A percentile compares a stretch with the other conserved stretches of the same genome.
Evolutionary conservation across 331 rosid species (phyloP).

Genomic region (Cucumis variabilis): DNA sequence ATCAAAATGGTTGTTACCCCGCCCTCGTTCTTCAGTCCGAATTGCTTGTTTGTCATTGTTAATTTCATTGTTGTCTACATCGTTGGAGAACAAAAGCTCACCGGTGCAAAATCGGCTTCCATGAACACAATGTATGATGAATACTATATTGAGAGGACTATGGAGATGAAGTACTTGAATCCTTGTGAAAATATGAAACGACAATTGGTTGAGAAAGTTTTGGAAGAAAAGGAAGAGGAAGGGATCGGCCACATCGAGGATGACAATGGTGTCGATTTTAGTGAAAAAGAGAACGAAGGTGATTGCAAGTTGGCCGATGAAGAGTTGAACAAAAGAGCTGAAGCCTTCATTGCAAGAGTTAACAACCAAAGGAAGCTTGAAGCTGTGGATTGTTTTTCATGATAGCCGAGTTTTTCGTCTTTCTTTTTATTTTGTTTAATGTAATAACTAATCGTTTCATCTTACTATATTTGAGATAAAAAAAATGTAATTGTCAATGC

Average conservation of each 20-base stretch:
- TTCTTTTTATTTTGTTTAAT: no score
- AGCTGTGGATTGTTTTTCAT: conserved; percentile 21
- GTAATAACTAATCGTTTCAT: no score
- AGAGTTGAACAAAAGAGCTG: conserved; percentile 53
- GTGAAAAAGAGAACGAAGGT: neutral
- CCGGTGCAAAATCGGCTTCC: neutral
- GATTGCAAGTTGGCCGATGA: conserved; percentile 40
- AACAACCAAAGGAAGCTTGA: conserved; percentile 57
- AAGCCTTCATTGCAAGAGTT: conserved; percentile 57
- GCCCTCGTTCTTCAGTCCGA: conserved; percentile 8
- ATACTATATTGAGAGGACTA: neutral
- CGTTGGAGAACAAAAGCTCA: neutral
- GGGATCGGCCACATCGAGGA: neutral
- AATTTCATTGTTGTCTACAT: conserved; percentile 17
- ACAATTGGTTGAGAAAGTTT: neutral
- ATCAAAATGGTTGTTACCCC: neutral
- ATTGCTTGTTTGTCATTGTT: neutral
- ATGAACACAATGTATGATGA: neutral
- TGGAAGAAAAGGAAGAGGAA: neutral
- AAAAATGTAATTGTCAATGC: no score
- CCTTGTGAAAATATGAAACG: neutral
- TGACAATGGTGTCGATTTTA: neutral
- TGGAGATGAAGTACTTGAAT: neutral
- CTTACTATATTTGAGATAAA: neutral
- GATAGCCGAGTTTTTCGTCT: neutral